Evolutionary conservation across 108 stramenopile species (phyloP), one percentile per base, ranked within the genome.

Genomic region (Cyclostephanos tholiformis): DNA sequence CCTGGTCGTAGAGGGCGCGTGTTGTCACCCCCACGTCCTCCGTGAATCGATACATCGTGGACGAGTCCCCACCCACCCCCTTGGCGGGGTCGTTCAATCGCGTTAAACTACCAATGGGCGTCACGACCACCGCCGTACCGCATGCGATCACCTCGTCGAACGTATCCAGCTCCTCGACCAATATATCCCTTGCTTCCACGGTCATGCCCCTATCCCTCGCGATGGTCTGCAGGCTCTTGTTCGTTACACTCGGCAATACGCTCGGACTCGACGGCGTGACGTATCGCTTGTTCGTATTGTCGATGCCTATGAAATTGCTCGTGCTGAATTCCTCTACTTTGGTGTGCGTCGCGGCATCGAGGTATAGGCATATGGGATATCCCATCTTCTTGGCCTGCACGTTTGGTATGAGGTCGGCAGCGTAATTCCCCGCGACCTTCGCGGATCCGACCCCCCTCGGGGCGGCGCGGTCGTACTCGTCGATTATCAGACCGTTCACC

Each of bases 351-450:
- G 87, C 85, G 29, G 99, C 94, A 88, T 99, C 99, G 36, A 97
- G 71, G 78, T 99, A 99, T 55, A 99, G 76, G 27, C 94, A 95
- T 75, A 99, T 97, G 36, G 97, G 98, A 70, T 79, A 99, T 55
- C 99, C 99, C 77, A 90, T 89, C 86, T 98, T 93, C 82, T 98
- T 98, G 50, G 91, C 94, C 71, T 88, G 53, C 88, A 94, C 92
- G 77, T 98, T 98, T 11, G 99, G 99, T 52, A 98, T 76, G 63
- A 99, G 80, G 72, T 99, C 99, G 9, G 99, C 97, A 14, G 97
- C 99, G 83, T 99, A 99, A 81, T 99, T 99, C 2, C 99, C 99
- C 6, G 99, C 99, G 8, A 97, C 95, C 87, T 99, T 99, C 60
- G 96, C 97, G 52, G 71, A 73, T 29, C 99, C 99, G 3, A 99